These are phyloP conservation scores for Sextonia rubra DNA, from an alignment of 164 flowering plant species.

Conservation along the genomic window DNA sequence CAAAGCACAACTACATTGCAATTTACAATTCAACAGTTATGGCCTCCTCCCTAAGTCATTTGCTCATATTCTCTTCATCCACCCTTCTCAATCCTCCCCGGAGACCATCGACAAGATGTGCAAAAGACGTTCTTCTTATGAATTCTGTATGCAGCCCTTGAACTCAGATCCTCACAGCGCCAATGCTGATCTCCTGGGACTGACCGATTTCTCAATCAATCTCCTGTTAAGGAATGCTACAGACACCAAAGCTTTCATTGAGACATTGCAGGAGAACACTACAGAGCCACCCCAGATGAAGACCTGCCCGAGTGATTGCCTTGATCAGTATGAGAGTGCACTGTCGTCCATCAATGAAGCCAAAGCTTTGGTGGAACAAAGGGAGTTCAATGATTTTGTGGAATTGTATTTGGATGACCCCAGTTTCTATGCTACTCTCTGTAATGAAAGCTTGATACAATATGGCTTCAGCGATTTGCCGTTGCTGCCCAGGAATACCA, in stretches of 20 bases:
- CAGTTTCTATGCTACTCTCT: too few relatives aligned
- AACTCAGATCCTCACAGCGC: background rate
- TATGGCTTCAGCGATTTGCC: too few relatives aligned
- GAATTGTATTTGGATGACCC: too few relatives aligned
- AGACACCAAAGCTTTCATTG: background rate
- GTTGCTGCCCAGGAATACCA: too few relatives aligned
- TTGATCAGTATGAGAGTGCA: background rate
- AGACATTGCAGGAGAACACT: background rate
- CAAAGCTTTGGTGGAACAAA: background rate
- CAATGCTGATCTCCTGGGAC: background rate
- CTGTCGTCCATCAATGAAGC: background rate
- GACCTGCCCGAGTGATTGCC: background rate
- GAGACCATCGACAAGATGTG: too few relatives aligned
- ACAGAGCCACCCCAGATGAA: background rate
- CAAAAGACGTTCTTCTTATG: background rate
- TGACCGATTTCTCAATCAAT: background rate
- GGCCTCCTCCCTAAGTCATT: too few relatives aligned
- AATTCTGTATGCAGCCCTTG: background rate
- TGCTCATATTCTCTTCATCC: too few relatives aligned
- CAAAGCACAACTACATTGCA: too few relatives aligned
- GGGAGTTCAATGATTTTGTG: too few relatives aligned
- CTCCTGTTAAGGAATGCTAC: background rate
- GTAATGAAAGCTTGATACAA: too few relatives aligned
- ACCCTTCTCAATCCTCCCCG: too few relatives aligned
- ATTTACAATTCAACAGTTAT: too few relatives aligned